Conservation (phyloP, 2,329 filamentous ascomycete species). For the Colletotrichum viniferum region DNA sequence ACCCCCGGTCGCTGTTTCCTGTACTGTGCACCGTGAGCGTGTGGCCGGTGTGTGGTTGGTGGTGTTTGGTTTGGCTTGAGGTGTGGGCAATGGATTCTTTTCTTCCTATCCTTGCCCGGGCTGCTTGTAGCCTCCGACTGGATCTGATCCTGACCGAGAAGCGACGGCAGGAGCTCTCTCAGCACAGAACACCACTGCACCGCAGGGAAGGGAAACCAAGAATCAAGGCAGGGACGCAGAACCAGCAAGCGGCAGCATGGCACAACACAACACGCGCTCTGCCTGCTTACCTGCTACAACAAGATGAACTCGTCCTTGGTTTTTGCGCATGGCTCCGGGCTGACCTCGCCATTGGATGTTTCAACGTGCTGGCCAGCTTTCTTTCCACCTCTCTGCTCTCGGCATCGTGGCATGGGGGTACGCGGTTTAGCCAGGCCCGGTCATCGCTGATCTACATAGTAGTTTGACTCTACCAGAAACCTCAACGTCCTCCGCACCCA, state of each 20-base stretch:
- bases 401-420: not conserved
- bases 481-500: conserved; percentile 17
- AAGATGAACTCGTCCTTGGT: not conserved
- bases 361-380: not conserved
- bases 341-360: not conserved
- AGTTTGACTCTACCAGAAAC: conserved; percentile 10
- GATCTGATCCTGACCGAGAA: not conserved
- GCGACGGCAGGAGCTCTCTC: not conserved
- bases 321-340: not conserved
- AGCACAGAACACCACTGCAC: not conserved
- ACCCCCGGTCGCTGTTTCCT: not conserved
- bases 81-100: not conserved
- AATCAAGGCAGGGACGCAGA: not conserved
- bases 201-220: not conserved
- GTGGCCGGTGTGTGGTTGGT: not conserved
- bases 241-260: not conserved
- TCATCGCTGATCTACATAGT: conserved; percentile 8
- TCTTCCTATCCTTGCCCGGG: not conserved
- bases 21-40: not conserved
- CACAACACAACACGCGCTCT: not conserved
- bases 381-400: not conserved
- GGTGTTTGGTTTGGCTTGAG: not conserved
- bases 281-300: not conserved
- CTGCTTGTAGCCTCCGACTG: not conserved
- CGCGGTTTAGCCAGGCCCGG: not conserved